These are phyloP conservation scores for Thielaviopsis ethacetica DNA, from an alignment of 2,329 filamentous ascomycete species.

Conservation along the genomic window DNA sequence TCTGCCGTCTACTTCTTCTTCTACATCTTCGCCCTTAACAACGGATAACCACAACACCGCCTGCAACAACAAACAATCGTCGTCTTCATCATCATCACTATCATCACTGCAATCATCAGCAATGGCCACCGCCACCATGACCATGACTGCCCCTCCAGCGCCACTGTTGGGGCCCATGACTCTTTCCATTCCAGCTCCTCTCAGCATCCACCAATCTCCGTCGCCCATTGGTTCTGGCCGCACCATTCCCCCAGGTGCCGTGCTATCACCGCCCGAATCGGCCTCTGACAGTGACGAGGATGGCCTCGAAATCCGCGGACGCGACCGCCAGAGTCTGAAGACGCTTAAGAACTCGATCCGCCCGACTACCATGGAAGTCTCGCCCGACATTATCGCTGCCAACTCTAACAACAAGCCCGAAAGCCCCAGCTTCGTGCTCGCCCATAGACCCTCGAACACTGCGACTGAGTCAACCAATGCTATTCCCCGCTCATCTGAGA, in stretches of 20 bases:
- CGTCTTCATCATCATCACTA: slow-evolving; percentile 1
- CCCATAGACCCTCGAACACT: slow-evolving; percentile 37
- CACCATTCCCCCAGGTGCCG: slow-evolving; percentile 64
- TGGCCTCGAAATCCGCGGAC: slow-evolving; percentile 32
- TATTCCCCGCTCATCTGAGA: slow-evolving; percentile 27
- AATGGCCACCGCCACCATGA: slow-evolving; percentile 11
- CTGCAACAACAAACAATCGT: not conserved
- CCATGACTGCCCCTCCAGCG: slow-evolving; percentile 8
- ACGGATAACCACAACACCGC: not conserved
- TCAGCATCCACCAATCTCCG: slow-evolving; percentile 65
- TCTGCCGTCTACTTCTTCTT: slow-evolving; percentile 4
- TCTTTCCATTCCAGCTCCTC: slow-evolving; percentile 28
- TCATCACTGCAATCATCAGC: slow-evolving; percentile 6
- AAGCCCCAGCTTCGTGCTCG: slow-evolving; percentile 15
- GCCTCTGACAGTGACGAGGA: slow-evolving; percentile 51
- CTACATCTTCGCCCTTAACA: slow-evolving; percentile 1
- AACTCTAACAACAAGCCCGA: slow-evolving; percentile 28
- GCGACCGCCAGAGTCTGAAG: slow-evolving; percentile 34
- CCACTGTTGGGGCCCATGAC: slow-evolving; percentile 6
- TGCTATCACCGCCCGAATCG: slow-evolving; percentile 86
- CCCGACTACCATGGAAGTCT: slow-evolving; percentile 19
- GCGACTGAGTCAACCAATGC: slow-evolving; percentile 32
- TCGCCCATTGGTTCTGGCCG: slow-evolving; percentile 58
- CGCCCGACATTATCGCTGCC: slow-evolving; percentile 15
- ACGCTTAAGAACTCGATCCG: slow-evolving; percentile 73